Conservation (phyloP, 495 filamentous ascomycete genomes). For the Antarctomyces pellizariae region DNA sequence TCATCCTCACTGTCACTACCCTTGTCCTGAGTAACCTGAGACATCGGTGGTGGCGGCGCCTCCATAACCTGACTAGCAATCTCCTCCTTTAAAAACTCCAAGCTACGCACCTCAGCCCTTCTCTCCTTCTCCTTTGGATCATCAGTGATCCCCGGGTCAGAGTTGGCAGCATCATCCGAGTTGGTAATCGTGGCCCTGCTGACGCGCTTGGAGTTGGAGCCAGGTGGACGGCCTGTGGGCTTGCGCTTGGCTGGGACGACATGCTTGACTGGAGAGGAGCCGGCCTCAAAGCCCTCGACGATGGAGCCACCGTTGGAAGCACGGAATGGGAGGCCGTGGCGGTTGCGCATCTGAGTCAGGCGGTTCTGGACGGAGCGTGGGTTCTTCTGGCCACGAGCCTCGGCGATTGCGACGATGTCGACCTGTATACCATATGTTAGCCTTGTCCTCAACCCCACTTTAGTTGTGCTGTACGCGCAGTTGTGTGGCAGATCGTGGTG, state of each 20-base stretch:
- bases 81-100: too few relatives aligned
- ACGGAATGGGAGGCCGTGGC: constrained; percentile 11
- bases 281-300: not conserved
- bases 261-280: constrained; percentile 1
- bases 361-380: constrained; percentile 14
- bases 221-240: not conserved
- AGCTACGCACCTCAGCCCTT: too few relatives aligned
- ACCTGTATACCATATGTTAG: constrained; percentile 10
- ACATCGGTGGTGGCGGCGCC: too few relatives aligned
- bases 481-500: not conserved
- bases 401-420: constrained; percentile 11
- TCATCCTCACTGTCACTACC: too few relatives aligned
- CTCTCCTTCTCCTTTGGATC: too few relatives aligned
- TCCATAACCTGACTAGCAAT: too few relatives aligned
- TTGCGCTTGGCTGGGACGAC: not conserved
- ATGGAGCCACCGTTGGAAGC: constrained; percentile 3
- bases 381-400: constrained; percentile 14
- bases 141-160: too few relatives aligned
- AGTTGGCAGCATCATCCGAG: constrained; percentile 3
- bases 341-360: constrained; percentile 12
- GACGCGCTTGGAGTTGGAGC: constrained; percentile 3
- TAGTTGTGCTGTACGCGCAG: not conserved
- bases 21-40: too few relatives aligned
- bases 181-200: constrained; percentile 1
- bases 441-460: not conserved